Conservation (phyloP, 164 flowering plant species). For the Malania oleifera region DNA sequence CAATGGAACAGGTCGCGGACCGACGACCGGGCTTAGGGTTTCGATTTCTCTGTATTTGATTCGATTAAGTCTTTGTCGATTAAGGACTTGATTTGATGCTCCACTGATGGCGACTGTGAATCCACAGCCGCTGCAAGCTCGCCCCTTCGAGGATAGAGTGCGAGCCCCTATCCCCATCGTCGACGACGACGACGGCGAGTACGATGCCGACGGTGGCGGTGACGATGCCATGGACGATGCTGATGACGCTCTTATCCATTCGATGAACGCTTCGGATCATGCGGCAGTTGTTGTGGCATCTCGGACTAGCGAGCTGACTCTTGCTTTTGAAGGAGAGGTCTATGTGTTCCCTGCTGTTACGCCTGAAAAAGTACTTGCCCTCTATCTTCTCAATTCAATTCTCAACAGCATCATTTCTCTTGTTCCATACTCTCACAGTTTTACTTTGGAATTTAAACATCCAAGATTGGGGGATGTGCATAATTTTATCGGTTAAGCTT, state of each 20-base stretch:
- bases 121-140: slow-evolving; percentile 31
- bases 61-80: too few relatives aligned
- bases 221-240: slow-evolving; percentile 29
- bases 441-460: too few relatives aligned
- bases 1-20: slow-evolving; percentile 15
- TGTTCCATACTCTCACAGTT: background rate
- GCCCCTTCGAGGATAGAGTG: slow-evolving; percentile 22
- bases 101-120: slow-evolving; percentile 23
- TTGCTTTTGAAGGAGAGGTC: slow-evolving; percentile 62
- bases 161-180: slow-evolving; percentile 23
- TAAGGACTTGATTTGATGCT: too few relatives aligned
- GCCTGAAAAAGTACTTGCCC: slow-evolving; percentile 45
- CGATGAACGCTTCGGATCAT: slow-evolving; percentile 19
- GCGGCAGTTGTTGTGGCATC: slow-evolving; percentile 21
- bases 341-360: slow-evolving; percentile 66
- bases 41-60: background rate
- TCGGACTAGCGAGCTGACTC: slow-evolving; percentile 56
- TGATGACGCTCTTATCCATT: slow-evolving; percentile 19
- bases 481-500: too few relatives aligned
- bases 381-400: background rate
- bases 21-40: slow-evolving; percentile 2
- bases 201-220: slow-evolving; percentile 8
- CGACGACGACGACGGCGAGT: slow-evolving; percentile 32
- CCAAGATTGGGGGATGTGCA: too few relatives aligned
- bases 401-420: background rate